A percentile compares a stretch with the other conserved stretches of the same genome.
phyloP scores from a whole-genome alignment of 768 basidiomycete species.

The Lactarius akahatsu region DNA sequence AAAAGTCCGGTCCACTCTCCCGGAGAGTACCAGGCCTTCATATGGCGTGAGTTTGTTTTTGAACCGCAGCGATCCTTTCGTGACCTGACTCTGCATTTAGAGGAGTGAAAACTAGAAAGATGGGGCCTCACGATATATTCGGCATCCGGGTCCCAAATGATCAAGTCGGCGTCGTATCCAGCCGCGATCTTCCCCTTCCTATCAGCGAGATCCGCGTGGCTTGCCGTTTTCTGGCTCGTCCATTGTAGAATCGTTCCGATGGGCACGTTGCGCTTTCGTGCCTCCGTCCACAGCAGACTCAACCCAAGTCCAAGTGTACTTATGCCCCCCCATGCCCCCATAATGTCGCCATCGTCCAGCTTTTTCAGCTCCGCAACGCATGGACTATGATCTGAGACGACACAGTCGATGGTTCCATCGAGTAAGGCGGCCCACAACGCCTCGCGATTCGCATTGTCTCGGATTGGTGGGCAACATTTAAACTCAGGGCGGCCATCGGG shows the following conservation, averaged over 20 bases:
- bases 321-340: constrained; percentile 95
- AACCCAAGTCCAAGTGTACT: constrained; percentile 88
- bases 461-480: constrained; percentile 96
- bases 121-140: constrained; percentile 41
- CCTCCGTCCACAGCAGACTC: constrained; percentile 88
- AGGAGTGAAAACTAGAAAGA: background rate
- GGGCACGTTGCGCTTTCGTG: constrained; percentile 52
- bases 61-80: constrained; percentile 71
- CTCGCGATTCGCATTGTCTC: constrained; percentile 69
- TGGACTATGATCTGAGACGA: constrained; percentile 96
- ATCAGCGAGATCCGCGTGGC: constrained; percentile 69
- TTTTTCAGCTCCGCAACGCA: constrained; percentile 82
- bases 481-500: constrained; percentile 79
- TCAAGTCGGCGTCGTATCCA: constrained; percentile 84
- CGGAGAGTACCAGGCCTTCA: constrained; percentile 67
- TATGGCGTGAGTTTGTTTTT: constrained; percentile 96
- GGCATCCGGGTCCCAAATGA: constrained; percentile 73
- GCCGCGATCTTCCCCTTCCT: constrained; percentile 70
- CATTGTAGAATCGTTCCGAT: constrained; percentile 70
- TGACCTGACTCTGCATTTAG: constrained; percentile 53
- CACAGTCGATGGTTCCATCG: constrained; percentile 83
- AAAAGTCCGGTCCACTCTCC: constrained; percentile 74
- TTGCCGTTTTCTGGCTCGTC: constrained; percentile 71
- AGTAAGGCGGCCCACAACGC: constrained; percentile 77
- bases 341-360: constrained; percentile 72